Conservation (phyloP, 257 asterid genomes). For the Cynanchum wilfordii region DNA sequence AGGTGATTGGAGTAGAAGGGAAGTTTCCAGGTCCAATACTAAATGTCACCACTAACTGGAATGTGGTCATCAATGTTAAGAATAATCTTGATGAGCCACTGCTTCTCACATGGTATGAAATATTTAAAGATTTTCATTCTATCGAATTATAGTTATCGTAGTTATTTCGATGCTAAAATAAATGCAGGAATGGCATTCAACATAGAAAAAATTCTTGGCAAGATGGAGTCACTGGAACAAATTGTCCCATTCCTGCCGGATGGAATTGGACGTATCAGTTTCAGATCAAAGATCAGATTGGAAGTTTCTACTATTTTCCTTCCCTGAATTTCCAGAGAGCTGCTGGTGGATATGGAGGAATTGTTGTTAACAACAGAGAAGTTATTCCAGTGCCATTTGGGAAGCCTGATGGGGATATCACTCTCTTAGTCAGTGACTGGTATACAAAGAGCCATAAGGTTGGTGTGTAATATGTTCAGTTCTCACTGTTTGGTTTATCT, state of each 20-base stretch:
- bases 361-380: conserved; percentile 67
- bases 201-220: conserved; percentile 87
- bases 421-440: conserved; percentile 83
- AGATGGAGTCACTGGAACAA: conserved; percentile 92
- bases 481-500: not conserved
- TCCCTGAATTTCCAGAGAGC: conserved; percentile 70
- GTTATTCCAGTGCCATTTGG: conserved; percentile 76
- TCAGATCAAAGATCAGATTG: conserved; percentile 95
- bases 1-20: conserved; percentile 88
- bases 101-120: conserved; percentile 76
- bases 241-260: conserved; percentile 90
- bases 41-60: conserved; percentile 92
- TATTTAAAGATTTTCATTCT: not conserved
- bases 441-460: conserved; percentile 81
- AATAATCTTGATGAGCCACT: conserved; percentile 81
- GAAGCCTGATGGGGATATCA: conserved; percentile 75
- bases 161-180: conserved; percentile 1
- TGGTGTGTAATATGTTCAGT: conserved; percentile 16
- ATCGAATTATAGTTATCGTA: too few species aligned
- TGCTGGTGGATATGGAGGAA: conserved; percentile 86
- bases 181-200: conserved; percentile 89
- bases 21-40: conserved; percentile 86
- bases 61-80: conserved; percentile 75
- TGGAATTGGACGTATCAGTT: conserved; percentile 98
- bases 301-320: conserved; percentile 91